A percentile compares a stretch with the other conserved stretches of the same genome.
Conservation (phyloP, 192 early-diverging fungal species). For the Coemansia asiatica region DNA sequence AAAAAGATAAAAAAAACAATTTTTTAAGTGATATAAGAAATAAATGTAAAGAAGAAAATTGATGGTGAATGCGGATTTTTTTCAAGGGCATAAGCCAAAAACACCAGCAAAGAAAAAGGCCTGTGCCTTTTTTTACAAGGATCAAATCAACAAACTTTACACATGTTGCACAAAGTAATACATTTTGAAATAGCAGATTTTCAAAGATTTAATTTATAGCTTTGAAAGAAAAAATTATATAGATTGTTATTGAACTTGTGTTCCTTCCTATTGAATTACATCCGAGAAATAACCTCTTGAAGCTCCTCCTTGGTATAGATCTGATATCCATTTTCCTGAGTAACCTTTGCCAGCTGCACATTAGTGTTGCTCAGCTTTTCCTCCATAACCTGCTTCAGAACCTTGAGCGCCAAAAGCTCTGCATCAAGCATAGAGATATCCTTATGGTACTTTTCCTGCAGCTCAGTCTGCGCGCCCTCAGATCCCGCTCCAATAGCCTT, state of each 20-base stretch:
- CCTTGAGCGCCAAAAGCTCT: conserved; percentile 86
- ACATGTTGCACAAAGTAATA: no score
- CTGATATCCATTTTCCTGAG: conserved; percentile 69
- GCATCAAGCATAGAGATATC: conserved; percentile 81
- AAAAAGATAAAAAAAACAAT: no score
- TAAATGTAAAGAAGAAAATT: no score
- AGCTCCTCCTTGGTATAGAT: conserved; percentile 82
- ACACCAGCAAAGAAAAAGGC: not conserved
- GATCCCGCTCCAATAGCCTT: conserved; percentile 99
- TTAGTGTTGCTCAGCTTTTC: conserved; percentile 97
- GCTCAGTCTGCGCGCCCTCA: conserved; percentile 96
- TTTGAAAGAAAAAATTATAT: not conserved
- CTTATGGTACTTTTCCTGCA: conserved; percentile 96
- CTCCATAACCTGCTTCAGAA: conserved; percentile 99
- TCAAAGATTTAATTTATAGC: no score
- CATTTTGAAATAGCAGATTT: no score
- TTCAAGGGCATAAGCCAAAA: no score
- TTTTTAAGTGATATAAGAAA: no score
- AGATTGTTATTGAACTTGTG: no score
- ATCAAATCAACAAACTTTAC: no score
- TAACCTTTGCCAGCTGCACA: conserved; percentile 92
- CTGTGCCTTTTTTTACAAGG: no score
- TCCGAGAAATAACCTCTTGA: conserved; percentile 70
- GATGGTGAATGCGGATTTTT: no score
- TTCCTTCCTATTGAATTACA: conserved; percentile 43